Evolutionary conservation across 2,329 filamentous ascomycete species (phyloP).

Genomic region (Cordyceps sp.): DNA sequence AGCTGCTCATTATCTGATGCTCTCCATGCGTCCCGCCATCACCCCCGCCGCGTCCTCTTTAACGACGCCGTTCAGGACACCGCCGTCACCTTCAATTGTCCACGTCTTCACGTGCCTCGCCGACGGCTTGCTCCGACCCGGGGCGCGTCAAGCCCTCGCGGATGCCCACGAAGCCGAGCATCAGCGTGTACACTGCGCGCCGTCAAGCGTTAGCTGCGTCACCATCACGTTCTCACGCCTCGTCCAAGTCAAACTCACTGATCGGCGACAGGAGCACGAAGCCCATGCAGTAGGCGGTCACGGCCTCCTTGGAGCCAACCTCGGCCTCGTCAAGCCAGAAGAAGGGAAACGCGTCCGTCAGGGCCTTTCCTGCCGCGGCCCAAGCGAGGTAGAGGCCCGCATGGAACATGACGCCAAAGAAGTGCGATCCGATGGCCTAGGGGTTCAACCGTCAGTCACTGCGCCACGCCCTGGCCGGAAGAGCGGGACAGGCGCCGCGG

Average conservation of each 20-base stretch:
- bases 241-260: slow-evolving; percentile 18
- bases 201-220: neutral
- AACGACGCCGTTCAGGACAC: too few relatives aligned
- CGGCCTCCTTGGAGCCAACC: slow-evolving; percentile 25
- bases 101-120: slow-evolving; percentile 4
- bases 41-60: too few relatives aligned
- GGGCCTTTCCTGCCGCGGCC: slow-evolving; percentile 27
- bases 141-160: slow-evolving; percentile 22
- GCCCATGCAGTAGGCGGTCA: slow-evolving; percentile 24
- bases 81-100: too few relatives aligned
- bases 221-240: neutral
- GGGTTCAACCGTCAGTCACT: slow-evolving; percentile 4
- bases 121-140: slow-evolving; percentile 7
- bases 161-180: slow-evolving; percentile 31
- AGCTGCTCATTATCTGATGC: too few relatives aligned
- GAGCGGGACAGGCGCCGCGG: too few relatives aligned
- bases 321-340: slow-evolving; percentile 32
- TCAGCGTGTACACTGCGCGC: slow-evolving; percentile 25
- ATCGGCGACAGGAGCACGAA: slow-evolving; percentile 27
- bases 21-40: too few relatives aligned
- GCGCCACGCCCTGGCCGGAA: neutral
- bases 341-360: slow-evolving; percentile 28
- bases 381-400: slow-evolving; percentile 30
- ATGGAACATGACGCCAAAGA: slow-evolving; percentile 21
- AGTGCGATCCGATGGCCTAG: slow-evolving; percentile 29